Conservation (phyloP, 73 alveolate genomes). For the Paramecium caudatum region DNA sequence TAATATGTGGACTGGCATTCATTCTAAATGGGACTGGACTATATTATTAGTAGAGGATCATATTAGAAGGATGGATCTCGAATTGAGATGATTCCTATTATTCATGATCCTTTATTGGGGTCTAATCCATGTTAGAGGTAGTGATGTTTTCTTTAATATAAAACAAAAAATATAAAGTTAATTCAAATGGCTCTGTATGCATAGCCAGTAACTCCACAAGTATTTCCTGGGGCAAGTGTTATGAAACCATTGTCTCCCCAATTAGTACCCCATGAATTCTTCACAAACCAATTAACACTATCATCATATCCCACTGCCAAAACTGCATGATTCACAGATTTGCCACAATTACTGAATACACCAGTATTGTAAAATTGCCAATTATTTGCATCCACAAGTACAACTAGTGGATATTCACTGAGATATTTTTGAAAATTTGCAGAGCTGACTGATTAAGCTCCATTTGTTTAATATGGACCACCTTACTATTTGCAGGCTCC, state of each 20-base stretch:
- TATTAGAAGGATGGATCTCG: background rate
- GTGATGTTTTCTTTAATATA: no score
- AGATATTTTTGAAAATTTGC: constrained; percentile 53
- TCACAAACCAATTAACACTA: constrained; percentile 76
- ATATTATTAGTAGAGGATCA: background rate
- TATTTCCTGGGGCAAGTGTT: constrained; percentile 55
- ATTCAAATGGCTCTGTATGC: constrained; percentile 55
- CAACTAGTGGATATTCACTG: constrained; percentile 75
- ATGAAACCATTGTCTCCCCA: constrained; percentile 86
- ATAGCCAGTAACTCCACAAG: constrained; percentile 46
- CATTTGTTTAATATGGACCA: constrained; percentile 44
- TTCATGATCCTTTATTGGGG: constrained; percentile 3
- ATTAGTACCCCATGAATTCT: constrained; percentile 83
- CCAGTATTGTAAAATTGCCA: constrained; percentile 82
- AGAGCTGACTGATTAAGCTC: constrained; percentile 7
- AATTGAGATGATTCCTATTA: constrained; percentile 18
- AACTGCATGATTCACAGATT: constrained; percentile 79
- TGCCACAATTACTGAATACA: constrained; percentile 67
- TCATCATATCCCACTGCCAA: constrained; percentile 79
- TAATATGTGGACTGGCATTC: background rate
- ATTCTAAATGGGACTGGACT: constrained; percentile 21
- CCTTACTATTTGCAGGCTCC: constrained; percentile 5
- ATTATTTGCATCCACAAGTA: constrained; percentile 85
- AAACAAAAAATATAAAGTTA: no score
- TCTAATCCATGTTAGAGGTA: no score